Percentiles rank a stretch among this genome's conserved stretches.
Evolutionary conservation across 1,139 yeast genomes (phyloP).

Genomic region (Kodamaea arcana): DNA sequence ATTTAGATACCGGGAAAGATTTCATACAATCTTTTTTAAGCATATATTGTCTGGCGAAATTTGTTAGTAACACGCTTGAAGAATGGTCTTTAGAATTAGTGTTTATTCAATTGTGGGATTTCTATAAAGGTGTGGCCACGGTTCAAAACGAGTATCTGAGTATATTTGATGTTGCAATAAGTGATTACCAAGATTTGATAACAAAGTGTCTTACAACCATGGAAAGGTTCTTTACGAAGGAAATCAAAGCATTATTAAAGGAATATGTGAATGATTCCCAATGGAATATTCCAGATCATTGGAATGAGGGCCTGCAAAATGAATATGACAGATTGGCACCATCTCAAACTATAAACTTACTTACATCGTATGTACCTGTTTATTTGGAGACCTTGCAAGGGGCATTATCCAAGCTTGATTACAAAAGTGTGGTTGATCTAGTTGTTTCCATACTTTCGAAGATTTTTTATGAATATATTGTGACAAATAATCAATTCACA

Average conservation of each 20-base stretch:
- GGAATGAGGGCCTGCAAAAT: too few relatives aligned
- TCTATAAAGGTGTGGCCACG: conserved; percentile 29
- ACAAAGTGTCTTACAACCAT: conserved; percentile 36
- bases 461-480: conserved; percentile 53
- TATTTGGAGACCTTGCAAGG: conserved; percentile 33
- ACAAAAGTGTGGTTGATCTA: conserved; percentile 27
- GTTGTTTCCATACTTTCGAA: conserved; percentile 47
- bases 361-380: conserved; percentile 31
- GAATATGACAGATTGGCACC: conserved; percentile 18
- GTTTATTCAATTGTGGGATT: conserved; percentile 59
- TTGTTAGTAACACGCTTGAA: conserved; percentile 47
- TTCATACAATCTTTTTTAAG: conserved; percentile 51
- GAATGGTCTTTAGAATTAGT: conserved; percentile 64
- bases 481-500: conserved; percentile 63
- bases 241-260: conserved; percentile 47
- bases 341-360: conserved; percentile 31
- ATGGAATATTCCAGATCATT: conserved; percentile 29
- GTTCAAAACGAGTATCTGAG: conserved; percentile 12
- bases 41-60: conserved; percentile 58
- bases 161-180: conserved; percentile 52
- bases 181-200: conserved; percentile 43
- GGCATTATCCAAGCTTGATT: conserved; percentile 26
- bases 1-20: conserved; percentile 35
- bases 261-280: conserved; percentile 44
- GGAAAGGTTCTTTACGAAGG: conserved; percentile 45